These are phyloP conservation scores for Plantago coronopus DNA, from an alignment of 305 asterid species.

Conservation along the genomic window DNA sequence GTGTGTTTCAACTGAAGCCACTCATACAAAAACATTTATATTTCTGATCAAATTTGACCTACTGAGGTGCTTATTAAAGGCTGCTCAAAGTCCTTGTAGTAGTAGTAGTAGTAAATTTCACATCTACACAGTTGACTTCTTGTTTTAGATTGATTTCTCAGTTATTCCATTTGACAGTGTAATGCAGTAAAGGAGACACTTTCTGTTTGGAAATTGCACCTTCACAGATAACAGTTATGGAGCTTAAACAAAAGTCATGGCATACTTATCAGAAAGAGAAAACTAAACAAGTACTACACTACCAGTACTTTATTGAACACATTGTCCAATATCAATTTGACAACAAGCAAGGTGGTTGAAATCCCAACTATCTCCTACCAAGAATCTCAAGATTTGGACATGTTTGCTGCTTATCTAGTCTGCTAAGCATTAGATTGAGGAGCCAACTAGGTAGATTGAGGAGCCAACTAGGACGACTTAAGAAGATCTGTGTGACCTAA, in stretches of 20 bases:
- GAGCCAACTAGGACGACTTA: slow-evolving; percentile 9
- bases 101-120: not conserved
- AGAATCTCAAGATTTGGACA: slow-evolving; percentile 14
- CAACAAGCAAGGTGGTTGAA: slow-evolving; percentile 24
- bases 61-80: slow-evolving; percentile 16
- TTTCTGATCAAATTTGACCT: slow-evolving; percentile 20
- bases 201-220: slow-evolving; percentile 8
- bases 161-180: slow-evolving; percentile 6
- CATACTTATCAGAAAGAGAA: not conserved
- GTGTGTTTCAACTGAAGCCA: slow-evolving; percentile 21
- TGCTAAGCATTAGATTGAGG: not conserved
- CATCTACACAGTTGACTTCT: slow-evolving; percentile 44
- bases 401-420: slow-evolving; percentile 5
- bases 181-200: slow-evolving; percentile 31
- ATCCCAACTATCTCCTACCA: slow-evolving; percentile 35
- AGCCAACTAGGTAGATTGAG: slow-evolving; percentile 13
- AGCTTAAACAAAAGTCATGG: not conserved
- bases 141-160: not conserved
- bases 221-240: not conserved
- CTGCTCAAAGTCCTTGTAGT: not conserved
- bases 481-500: slow-evolving; percentile 5
- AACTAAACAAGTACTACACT: too few relatives aligned
- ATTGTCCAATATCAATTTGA: not conserved
- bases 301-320: too few relatives aligned
- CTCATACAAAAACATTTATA: slow-evolving; percentile 20